Base-by-base conservation (phyloP, 2,329 filamentous ascomycete genomes). In the Thyridium curvatum region DNA sequence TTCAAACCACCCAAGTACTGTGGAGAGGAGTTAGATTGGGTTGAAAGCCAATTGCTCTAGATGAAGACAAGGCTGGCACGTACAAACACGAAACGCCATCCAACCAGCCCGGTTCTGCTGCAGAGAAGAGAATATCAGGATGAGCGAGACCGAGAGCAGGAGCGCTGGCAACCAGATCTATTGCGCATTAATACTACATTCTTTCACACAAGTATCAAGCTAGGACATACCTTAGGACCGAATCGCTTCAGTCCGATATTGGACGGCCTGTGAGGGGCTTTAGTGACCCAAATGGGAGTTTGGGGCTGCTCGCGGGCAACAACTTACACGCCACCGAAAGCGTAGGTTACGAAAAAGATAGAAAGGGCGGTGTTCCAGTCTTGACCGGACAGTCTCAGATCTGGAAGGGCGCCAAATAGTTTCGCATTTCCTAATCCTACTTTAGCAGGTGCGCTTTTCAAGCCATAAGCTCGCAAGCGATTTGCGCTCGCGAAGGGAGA, bases 331-430 rank as follows among this genome's bases (percentile, higher is more conserved):
- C 35, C 35, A 14, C 35, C 35, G 12, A 30, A 12, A 14, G 35
- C 35, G 28, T 37, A 37, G 14, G 35, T 37, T 5, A 21, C 35
- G 26, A 37, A 37, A 17, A 37, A 37, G 13, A 37, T 21, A 16
- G 14, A 37, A n/a, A 37, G 35, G 8, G 35, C 35, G 7, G 35
- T 37, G 17, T 37, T 37, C 35, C 35, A 37, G 18, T 37, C 35
- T 30, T 37, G 35, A 6, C 35, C 35, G 9, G 14, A 9, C 13
- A 37, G 10, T 14, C 26, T 8, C 10, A 37, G 18, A 21, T 37
- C 35, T 8, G 18, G 12, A 8, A 37, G 16, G 12, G 35, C 35
- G 12, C 35, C 35, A 14, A 37, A 37, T 16, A 37, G 35, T 21
- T 37, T 37, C 17, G 35, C 35, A 18, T 37, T 37, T 28, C 35